A percentile compares a stretch with the other conserved stretches of the same genome.
These are phyloP conservation scores for Sphaceloma murrayae DNA, from an alignment of 2,329 filamentous ascomycete species.

Conservation along the genomic window DNA sequence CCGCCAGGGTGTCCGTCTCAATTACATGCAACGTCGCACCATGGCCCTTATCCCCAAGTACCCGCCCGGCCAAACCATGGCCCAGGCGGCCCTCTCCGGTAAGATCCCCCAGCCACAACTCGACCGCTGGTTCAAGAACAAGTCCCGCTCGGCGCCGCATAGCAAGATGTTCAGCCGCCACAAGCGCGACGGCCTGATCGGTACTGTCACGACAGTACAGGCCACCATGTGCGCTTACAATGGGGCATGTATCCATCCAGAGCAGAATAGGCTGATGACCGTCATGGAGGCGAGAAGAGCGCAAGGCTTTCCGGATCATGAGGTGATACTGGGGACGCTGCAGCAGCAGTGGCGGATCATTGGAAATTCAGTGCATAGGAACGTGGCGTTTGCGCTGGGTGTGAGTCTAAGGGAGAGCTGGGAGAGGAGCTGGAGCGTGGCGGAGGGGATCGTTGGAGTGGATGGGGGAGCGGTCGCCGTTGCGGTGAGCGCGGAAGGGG, in stretches of 20 bases:
- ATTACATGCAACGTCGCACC: slow-evolving; percentile 33
- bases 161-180: slow-evolving; percentile 43
- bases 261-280: slow-evolving; percentile 50
- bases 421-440: background rate
- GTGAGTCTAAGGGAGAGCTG: slow-evolving; percentile 27
- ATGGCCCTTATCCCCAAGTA: slow-evolving; percentile 51
- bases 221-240: slow-evolving; percentile 45
- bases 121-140: background rate
- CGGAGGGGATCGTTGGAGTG: no score
- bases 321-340: slow-evolving; percentile 54
- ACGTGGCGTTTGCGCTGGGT: slow-evolving; percentile 58
- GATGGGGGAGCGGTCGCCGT: no score
- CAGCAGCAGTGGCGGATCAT: slow-evolving; percentile 54
- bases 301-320: slow-evolving; percentile 61
- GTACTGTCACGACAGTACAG: slow-evolving; percentile 52
- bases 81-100: slow-evolving; percentile 20
- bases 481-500: no score
- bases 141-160: slow-evolving; percentile 20
- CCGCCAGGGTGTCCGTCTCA: slow-evolving; percentile 29
- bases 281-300: slow-evolving; percentile 59
- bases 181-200: slow-evolving; percentile 44
- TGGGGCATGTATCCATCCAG: slow-evolving; percentile 55
- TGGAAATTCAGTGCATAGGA: slow-evolving; percentile 67
- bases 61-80: slow-evolving; percentile 32
- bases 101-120: slow-evolving; percentile 16